A percentile compares a stretch with the other conserved stretches of the same genome.
These are phyloP conservation scores for Emydomyces testavorans DNA, from an alignment of 2,329 filamentous ascomycete genomes.

Conservation along the genomic window DNA sequence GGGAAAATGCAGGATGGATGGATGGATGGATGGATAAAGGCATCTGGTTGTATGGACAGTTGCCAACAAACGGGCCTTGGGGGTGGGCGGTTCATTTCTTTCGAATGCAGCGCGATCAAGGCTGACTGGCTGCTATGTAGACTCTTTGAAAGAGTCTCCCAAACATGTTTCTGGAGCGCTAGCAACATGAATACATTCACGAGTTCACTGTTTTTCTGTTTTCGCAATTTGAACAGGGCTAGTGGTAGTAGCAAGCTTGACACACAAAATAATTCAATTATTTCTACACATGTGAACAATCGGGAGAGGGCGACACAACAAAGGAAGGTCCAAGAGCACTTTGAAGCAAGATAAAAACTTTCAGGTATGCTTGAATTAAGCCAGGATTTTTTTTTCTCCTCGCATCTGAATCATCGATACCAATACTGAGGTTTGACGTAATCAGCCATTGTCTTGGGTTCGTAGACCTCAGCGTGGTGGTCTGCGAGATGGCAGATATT, in stretches of 20 bases:
- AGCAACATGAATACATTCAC: too few relatives aligned
- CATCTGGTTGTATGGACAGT: too few relatives aligned
- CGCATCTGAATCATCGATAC: conserved; percentile 44
- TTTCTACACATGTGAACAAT: conserved; percentile 9
- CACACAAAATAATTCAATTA: conserved; percentile 8
- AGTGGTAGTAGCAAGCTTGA: neutral
- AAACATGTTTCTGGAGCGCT: neutral
- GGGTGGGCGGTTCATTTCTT: too few relatives aligned
- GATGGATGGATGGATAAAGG: too few relatives aligned
- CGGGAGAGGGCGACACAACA: neutral
- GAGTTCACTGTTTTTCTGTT: too few relatives aligned
- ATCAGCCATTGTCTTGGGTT: conserved; percentile 95
- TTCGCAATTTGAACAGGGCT: neutral
- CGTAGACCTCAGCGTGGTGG: conserved; percentile 50
- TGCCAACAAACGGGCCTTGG: too few relatives aligned
- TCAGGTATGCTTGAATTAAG: too few relatives aligned
- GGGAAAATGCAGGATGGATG: too few relatives aligned
- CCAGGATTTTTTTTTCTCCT: neutral
- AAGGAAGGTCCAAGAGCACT: neutral
- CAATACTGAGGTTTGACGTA: conserved; percentile 91
- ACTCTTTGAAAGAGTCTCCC: too few relatives aligned
- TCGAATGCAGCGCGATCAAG: too few relatives aligned
- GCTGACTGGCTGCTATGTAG: too few relatives aligned
- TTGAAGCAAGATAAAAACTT: neutral
- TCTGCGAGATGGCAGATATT: conserved; percentile 19